These are phyloP conservation scores for Fusarium napiforme DNA, from an alignment of 2,329 filamentous ascomycete species.

Conservation along the genomic window DNA sequence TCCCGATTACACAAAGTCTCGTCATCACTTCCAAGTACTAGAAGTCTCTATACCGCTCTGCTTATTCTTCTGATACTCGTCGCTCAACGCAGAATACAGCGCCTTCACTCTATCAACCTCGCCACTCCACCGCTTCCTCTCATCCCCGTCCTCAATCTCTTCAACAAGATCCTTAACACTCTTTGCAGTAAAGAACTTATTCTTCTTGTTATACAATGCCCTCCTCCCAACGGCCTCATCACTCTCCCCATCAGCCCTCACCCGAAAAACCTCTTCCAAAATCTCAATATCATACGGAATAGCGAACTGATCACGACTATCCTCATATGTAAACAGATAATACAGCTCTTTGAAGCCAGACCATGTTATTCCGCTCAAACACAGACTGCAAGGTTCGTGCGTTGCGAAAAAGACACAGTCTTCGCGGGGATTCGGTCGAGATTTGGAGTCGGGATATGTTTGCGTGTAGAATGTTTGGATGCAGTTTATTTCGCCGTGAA, in stretches of 20 bases:
- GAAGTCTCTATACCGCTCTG: conserved; percentile 54
- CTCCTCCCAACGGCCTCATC: conserved; percentile 52
- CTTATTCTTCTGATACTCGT: conserved; percentile 62
- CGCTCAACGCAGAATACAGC: conserved; percentile 58
- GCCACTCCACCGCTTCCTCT: conserved; percentile 46
- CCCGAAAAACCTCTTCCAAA: conserved; percentile 64
- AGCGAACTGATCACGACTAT: conserved; percentile 64
- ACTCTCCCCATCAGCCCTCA: conserved; percentile 53
- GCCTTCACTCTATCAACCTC: conserved; percentile 62
- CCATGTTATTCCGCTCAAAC: conserved; percentile 68
- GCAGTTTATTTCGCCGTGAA: conserved; percentile 71
- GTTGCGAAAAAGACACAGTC: conserved; percentile 69
- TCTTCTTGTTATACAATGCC: conserved; percentile 64
- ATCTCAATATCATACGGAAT: conserved; percentile 70
- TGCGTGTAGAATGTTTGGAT: conserved; percentile 66
- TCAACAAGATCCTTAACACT: conserved; percentile 56
- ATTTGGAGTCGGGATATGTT: conserved; percentile 47
- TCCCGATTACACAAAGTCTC: rapidly evolving
- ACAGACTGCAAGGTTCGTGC: conserved; percentile 69
- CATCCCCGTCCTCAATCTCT: conserved; percentile 50
- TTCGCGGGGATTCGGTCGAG: conserved; percentile 52
- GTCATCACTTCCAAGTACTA: conserved; percentile 57
- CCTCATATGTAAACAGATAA: conserved; percentile 69
- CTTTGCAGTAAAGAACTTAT: conserved; percentile 64
- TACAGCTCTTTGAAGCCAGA: conserved; percentile 67